Conservation (phyloP, 2,329 filamentous ascomycete genomes). For the Fusarium decemcellulare region DNA sequence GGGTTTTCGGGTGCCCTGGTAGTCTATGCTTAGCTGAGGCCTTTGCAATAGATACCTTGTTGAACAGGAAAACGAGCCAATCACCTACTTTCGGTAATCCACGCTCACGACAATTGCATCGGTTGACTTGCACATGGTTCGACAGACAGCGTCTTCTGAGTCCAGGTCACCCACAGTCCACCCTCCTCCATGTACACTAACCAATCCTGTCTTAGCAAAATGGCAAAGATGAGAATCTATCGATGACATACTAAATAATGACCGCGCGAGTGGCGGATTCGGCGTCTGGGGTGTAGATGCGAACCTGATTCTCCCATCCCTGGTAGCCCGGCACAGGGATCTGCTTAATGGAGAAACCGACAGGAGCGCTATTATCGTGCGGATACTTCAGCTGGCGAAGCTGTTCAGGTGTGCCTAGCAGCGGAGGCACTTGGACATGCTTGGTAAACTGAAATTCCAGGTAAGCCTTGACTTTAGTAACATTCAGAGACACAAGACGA, state of each 20-base stretch:
- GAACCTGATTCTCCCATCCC: background rate
- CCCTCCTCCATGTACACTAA: conserved; percentile 6
- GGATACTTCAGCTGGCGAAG: background rate
- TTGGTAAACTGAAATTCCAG: background rate
- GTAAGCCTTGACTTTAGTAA: background rate
- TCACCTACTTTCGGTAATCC: conserved; percentile 5
- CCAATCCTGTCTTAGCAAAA: background rate
- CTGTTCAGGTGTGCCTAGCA: background rate
- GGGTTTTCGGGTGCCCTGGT: background rate
- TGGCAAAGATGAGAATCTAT: background rate
- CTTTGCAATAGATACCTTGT: background rate
- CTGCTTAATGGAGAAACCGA: conserved; percentile 1
- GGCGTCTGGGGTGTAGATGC: background rate
- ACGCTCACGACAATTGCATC: background rate
- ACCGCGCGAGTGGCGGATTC: background rate
- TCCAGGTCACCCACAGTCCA: conserved; percentile 4
- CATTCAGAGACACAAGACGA: background rate
- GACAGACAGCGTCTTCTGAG: conserved; percentile 3
- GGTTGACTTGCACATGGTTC: background rate
- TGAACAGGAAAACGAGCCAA: background rate
- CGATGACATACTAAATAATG: background rate
- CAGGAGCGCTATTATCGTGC: background rate
- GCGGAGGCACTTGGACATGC: background rate
- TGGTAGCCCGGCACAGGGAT: background rate
- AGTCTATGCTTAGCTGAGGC: background rate